Evolutionary conservation across 164 flowering plant genomes (phyloP).

Genomic region (Chimonanthus praecox): DNA sequence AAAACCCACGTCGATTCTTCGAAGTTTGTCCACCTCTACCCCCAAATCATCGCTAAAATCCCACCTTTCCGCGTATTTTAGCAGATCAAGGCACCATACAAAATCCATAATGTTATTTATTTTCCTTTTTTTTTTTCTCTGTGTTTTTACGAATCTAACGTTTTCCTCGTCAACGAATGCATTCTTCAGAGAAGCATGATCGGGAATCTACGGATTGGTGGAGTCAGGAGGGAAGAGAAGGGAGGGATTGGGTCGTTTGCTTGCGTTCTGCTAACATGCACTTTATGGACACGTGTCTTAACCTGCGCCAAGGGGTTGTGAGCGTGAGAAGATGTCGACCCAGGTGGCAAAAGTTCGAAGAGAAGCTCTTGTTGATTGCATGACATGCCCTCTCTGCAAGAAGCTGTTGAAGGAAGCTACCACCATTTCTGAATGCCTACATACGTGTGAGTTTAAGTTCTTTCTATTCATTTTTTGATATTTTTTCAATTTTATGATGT

Average conservation of each 20-base stretch:
- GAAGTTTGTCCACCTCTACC: constrained; percentile 19
- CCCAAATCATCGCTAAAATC: constrained; percentile 13
- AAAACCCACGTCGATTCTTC: constrained; percentile 29
- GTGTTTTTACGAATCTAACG: neutral
- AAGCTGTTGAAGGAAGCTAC: constrained; percentile 78
- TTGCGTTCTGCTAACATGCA: constrained; percentile 35
- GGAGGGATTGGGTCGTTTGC: neutral
- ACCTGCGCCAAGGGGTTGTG: constrained; percentile 11
- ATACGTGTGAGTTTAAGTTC: constrained; percentile 61
- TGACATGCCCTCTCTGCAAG: constrained; percentile 85
- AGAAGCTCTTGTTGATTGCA: constrained; percentile 67
- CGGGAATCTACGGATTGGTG: constrained; percentile 19
- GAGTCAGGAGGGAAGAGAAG: neutral
- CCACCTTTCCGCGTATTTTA: neutral
- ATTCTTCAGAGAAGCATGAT: constrained; percentile 20
- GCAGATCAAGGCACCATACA: constrained; percentile 17
- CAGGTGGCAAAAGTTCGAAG: constrained; percentile 68
- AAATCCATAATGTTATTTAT: no score
- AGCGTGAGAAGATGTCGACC: constrained; percentile 34
- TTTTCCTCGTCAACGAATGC: constrained; percentile 25
- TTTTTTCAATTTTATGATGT: constrained; percentile 13
- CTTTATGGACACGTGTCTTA: constrained; percentile 20
- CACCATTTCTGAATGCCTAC: constrained; percentile 86
- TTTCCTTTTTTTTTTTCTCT: neutral
- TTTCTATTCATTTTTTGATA: neutral